Evolutionary conservation across 805 yeast species (phyloP), one percentile per base, ranked within the genome.

Genomic region (Schizosaccharomyces cryophilus): DNA sequence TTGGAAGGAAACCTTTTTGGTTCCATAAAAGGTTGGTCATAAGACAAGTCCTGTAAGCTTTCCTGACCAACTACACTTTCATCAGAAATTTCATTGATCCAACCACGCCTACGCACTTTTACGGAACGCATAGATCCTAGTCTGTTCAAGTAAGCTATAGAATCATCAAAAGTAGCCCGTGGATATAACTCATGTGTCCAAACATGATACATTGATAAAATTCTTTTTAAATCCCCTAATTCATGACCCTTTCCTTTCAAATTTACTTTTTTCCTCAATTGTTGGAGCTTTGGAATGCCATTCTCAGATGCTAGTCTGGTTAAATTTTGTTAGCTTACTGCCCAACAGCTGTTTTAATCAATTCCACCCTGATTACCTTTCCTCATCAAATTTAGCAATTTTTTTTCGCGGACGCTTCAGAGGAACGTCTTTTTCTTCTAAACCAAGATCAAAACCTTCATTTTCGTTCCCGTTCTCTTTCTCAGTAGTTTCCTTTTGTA

Each of bases 171-270:
- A 3, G 26, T 35, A 15, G 60, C 60, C 35, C 38, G 26, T 19
- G 60, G 60, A 21, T 26, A 56, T 21, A 56, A 21, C 19, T 56
- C 60, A 13, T 56, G 60, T 9, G 60, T 35, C 60, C 60, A 56
- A n/a, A 56, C 9, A 19, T 56, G 60, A 35, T 56, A 56, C 42
- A 38, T 19, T 3, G 26, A 38, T 24, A 56, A 40, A 15, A 56
- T 15, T 35, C 26, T 38, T 19, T 35, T 56, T 15, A 56, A 9
- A 29, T 35, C 42, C 26, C 35, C 21, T 56, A 26, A n/a, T 19
- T 56, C 60, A 40, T 56, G 42, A 30, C 42, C 42, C 30, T 56
- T 56, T 56, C 60, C 60, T 35, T 56, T 35, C 11, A 56, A 56
- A 6, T 30, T 26, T 3, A 51, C 35, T 5, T 21, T 24, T 5